Conservation (phyloP, 768 basidiomycete genomes). For the Mycena olivaceomarginata region DNA sequence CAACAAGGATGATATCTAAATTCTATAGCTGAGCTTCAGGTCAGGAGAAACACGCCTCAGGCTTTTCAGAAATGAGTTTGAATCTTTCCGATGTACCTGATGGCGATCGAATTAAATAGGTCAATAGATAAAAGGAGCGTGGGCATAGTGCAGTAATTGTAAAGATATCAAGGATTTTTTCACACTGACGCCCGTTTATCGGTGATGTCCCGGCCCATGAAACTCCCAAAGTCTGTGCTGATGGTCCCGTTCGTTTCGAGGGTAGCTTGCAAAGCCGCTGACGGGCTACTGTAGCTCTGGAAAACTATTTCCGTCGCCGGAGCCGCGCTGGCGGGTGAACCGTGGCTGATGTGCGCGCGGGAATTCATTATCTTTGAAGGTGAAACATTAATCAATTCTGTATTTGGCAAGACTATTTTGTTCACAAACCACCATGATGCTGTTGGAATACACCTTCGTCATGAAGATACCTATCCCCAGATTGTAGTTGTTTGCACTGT, state of each 20-base stretch:
- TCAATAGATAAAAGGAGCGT: too few relatives aligned
- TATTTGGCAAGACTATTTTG: neutral
- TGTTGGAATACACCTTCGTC: conserved; percentile 36
- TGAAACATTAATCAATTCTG: neutral
- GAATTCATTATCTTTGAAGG: conserved; percentile 18
- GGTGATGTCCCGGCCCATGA: too few relatives aligned
- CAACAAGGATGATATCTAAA: too few relatives aligned
- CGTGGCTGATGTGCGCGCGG: conserved; percentile 9
- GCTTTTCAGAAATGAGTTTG: too few relatives aligned
- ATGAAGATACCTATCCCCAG: conserved; percentile 10
- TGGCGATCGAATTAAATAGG: too few relatives aligned
- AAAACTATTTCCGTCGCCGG: neutral
- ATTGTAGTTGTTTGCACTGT: conserved; percentile 17
- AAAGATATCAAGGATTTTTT: too few relatives aligned
- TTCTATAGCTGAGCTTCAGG: too few relatives aligned
- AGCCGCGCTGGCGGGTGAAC: neutral
- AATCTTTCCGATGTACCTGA: too few relatives aligned
- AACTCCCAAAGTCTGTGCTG: neutral
- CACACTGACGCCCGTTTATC: too few relatives aligned
- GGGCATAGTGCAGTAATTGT: too few relatives aligned
- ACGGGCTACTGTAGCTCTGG: neutral
- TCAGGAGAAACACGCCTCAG: too few relatives aligned
- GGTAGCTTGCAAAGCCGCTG: neutral
- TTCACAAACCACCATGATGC: conserved; percentile 29
- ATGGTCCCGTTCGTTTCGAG: neutral